Evolutionary conservation across 1,284 basidiomycete species (phyloP).

Genomic region (Ceratorhiza oryzae-sativae): DNA sequence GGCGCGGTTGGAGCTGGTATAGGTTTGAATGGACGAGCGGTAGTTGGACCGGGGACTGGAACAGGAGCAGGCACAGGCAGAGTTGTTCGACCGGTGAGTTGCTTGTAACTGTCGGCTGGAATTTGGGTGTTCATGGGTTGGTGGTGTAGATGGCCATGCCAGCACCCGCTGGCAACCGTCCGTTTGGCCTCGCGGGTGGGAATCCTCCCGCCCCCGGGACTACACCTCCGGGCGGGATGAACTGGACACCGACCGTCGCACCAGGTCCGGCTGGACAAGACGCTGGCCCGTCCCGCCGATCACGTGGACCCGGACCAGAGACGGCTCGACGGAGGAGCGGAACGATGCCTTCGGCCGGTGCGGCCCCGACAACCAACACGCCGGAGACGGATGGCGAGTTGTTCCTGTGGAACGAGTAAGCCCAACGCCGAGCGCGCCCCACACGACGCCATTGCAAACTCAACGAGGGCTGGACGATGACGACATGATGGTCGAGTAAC

Average conservation of each 20-base stretch:
- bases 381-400: not conserved
- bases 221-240: not conserved
- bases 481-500: slow-evolving; percentile 16
- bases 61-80: not conserved
- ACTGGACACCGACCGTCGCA: slow-evolving; percentile 10
- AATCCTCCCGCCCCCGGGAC: not conserved
- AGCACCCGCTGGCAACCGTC: too few relatives aligned
- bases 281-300: slow-evolving; percentile 21
- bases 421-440: slow-evolving; percentile 22
- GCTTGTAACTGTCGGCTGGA: not conserved
- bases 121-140: not conserved
- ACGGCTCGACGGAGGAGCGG: slow-evolving; percentile 4
- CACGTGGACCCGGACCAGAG: slow-evolving; percentile 7
- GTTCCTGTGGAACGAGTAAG: slow-evolving; percentile 22
- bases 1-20: not conserved
- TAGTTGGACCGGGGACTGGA: not conserved
- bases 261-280: not conserved
- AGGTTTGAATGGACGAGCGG: not conserved
- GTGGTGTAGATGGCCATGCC: not conserved
- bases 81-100: not conserved
- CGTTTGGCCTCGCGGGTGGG: not conserved
- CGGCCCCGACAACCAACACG: not conserved
- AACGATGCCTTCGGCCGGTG: slow-evolving; percentile 12
- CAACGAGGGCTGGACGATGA: slow-evolving; percentile 11
- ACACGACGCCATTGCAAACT: slow-evolving; percentile 7